These are phyloP conservation scores for Stropharia rugosoannulata DNA, from an alignment of 768 basidiomycete species.

Conservation along the genomic window DNA sequence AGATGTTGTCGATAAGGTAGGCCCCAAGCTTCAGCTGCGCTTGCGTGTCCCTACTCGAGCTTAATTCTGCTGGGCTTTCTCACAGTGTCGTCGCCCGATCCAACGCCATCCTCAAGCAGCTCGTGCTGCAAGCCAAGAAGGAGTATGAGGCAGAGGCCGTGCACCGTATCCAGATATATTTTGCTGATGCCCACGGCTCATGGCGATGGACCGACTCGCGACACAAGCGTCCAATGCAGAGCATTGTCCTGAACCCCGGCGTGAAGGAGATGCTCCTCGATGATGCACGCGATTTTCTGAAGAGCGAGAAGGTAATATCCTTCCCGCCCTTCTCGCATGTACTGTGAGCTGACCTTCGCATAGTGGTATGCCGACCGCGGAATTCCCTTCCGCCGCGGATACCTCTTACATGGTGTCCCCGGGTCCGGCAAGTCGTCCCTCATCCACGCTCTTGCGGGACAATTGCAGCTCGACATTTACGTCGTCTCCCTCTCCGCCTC, in stretches of 20 bases:
- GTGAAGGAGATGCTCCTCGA: conserved; percentile 87
- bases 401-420: conserved; percentile 80
- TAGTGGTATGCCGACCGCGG: conserved; percentile 94
- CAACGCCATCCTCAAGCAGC: conserved; percentile 83
- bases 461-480: conserved; percentile 89
- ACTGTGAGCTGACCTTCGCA: conserved; percentile 2
- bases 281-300: conserved; percentile 82
- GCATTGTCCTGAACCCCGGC: conserved; percentile 84
- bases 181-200: conserved; percentile 83
- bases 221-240: conserved; percentile 85
- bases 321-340: not conserved
- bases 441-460: conserved; percentile 86
- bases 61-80: not conserved
- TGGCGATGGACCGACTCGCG: conserved; percentile 89
- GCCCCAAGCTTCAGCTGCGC: not conserved
- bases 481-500: conserved; percentile 81
- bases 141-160: conserved; percentile 87
- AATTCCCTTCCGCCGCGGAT: conserved; percentile 88
- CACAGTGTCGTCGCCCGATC: conserved; percentile 78
- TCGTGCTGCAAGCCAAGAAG: conserved; percentile 86
- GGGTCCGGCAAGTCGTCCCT: conserved; percentile 87
- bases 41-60: not conserved
- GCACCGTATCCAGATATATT: conserved; percentile 86
- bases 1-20: conserved; percentile 76
- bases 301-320: conserved; percentile 66